Conservation (phyloP, 495 filamentous ascomycete genomes). For the Penicillium argentinense region DNA sequence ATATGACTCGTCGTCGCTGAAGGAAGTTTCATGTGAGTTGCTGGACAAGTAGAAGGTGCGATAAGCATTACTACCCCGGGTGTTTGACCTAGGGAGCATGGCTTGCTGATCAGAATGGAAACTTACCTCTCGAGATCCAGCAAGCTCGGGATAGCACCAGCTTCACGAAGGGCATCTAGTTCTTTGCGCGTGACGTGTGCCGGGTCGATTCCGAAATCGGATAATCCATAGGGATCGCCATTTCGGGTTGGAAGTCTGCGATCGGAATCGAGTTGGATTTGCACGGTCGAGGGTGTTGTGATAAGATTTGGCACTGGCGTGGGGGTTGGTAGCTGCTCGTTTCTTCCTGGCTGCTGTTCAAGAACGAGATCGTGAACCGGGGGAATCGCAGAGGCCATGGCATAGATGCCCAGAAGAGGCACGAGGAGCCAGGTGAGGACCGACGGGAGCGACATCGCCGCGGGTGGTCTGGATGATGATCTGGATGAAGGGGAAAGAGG, state of each 20-base stretch:
- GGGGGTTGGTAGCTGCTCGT: too few relatives aligned
- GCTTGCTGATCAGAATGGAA: too few relatives aligned
- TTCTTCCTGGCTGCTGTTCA: too few relatives aligned
- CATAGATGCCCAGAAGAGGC: neutral
- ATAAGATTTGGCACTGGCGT: too few relatives aligned
- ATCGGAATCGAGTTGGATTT: neutral
- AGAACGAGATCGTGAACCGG: neutral
- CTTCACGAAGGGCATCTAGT: neutral
- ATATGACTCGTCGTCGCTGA: neutral
- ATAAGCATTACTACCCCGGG: too few relatives aligned
- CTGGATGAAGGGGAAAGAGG: neutral
- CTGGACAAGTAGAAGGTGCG: too few relatives aligned
- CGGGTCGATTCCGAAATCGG: neutral
- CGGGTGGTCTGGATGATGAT: neutral
- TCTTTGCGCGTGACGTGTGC: neutral
- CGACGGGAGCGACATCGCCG: neutral
- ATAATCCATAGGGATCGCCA: neutral
- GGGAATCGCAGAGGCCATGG: neutral
- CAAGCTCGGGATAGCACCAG: neutral
- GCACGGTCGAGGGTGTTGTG: too few relatives aligned
- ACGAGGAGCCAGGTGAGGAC: neutral
- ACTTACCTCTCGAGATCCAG: neutral
- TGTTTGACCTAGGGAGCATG: too few relatives aligned
- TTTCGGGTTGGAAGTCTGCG: neutral
- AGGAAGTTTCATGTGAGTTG: too few relatives aligned